Percentiles rank a stretch among this genome's conserved stretches.
phyloP scores from a whole-genome alignment of 192 early-diverging fungal species.

The Umbelopsis sp. region DNA sequence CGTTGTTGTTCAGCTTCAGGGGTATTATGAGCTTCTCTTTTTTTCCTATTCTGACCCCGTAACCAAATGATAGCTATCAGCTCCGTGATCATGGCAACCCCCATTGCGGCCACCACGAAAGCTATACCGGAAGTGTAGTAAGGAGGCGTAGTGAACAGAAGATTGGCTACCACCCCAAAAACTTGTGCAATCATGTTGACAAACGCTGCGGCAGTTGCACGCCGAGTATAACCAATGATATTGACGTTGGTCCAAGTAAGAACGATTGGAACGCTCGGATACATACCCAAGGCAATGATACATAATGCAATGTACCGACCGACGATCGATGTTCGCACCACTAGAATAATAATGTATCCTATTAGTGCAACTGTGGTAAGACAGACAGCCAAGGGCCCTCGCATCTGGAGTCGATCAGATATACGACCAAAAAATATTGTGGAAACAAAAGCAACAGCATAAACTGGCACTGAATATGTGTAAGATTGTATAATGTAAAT shows the following conservation, averaged over 20 bases:
- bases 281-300: conserved; percentile 17
- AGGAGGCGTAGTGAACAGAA: conserved; percentile 16
- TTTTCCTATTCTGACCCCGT: background rate
- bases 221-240: conserved; percentile 24
- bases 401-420: conserved; percentile 6
- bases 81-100: background rate
- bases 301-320: conserved; percentile 13
- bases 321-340: background rate
- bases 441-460: conserved; percentile 20
- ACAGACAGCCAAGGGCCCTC: conserved; percentile 2
- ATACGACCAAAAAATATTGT: conserved; percentile 20
- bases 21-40: conserved; percentile 6
- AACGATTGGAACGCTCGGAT: conserved; percentile 20
- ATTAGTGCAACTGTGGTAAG: background rate
- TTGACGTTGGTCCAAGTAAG: conserved; percentile 22
- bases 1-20: background rate
- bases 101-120: background rate
- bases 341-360: conserved; percentile 20
- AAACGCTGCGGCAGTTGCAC: background rate
- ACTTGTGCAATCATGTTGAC: conserved; percentile 26
- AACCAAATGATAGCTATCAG: background rate
- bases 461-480: conserved; percentile 16
- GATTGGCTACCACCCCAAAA: conserved; percentile 17
- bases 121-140: conserved; percentile 6
- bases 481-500: too few relatives aligned